Evolutionary conservation across 1,284 basidiomycete genomes (phyloP), one percentile per base, ranked within the genome.

Genomic region (Fomitiporia mediterranea): DNA sequence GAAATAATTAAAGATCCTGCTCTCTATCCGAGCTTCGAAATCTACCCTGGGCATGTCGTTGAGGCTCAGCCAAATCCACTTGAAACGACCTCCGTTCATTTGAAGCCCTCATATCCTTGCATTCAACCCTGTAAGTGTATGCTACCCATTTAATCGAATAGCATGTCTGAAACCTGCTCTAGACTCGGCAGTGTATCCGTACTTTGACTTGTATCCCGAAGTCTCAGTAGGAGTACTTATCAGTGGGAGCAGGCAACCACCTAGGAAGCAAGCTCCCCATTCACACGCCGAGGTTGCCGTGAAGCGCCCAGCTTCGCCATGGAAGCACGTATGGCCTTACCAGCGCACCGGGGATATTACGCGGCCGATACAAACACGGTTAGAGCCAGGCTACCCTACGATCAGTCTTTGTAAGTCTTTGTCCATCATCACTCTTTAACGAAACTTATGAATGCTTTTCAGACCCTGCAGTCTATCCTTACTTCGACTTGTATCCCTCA

Each of bases 381-480:
- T 58, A 8, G 30, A 19, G 5, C 40, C 49, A 6, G 32, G 8
- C 3, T 59, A 59, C 40, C 57, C 57, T 37, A 35, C 43, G n/a
- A 27, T 58, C 19, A 21, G 30, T 25, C 23, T 55, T 11, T 58
- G 56, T 58, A 49, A 13, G 56, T 30, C 13, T 51, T 44, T 38
- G 37, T 56, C 21, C 13, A 37, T 38, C 11, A 23, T 27, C 34
- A 8, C 21, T 21, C 17, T 13, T 21, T 2, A 19, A 13, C 15
- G 23, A 4, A 21, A n/a, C 38, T 51, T 28, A 51, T 17, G 7
- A 44, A 30, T 37, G 28, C 19, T 49, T 37, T 37, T 15, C 54
- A 71, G 70, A 71, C 57, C 60, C 58, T 28, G 37, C 59, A 5
- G 46, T 52, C 8, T 70, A 70, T 55, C 68, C 68, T 17, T 51